phyloP scores from a whole-genome alignment of 2,329 filamentous ascomycete species.

The Aspergillus sp. region DNA sequence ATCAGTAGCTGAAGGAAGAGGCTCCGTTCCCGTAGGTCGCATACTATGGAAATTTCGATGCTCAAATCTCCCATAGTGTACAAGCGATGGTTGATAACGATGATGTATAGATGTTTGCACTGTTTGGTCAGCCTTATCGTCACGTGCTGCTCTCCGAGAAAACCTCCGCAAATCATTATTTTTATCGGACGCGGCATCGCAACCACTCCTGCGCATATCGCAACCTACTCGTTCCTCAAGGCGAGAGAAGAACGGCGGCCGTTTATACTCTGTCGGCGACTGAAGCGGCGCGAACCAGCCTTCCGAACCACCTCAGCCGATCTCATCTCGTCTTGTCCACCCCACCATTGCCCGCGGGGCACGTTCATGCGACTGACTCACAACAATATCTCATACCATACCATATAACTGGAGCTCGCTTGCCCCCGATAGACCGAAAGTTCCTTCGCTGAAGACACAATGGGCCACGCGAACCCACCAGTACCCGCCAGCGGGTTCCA shows the following conservation, averaged over 20 bases:
- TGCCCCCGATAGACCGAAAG: not conserved
- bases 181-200: not conserved
- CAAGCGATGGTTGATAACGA: no score
- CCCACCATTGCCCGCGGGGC: constrained; percentile 9
- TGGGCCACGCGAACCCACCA: constrained; percentile 9
- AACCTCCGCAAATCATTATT: not conserved
- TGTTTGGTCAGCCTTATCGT: constrained; percentile 1
- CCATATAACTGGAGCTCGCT: not conserved
- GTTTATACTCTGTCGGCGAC: not conserved
- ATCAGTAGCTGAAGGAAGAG: no score
- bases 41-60: no score
- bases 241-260: not conserved
- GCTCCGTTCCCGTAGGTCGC: no score
- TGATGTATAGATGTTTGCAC: not conserved
- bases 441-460: not conserved
- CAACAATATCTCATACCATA: not conserved
- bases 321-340: not conserved
- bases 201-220: not conserved
- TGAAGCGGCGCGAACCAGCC: not conserved
- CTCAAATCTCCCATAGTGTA: no score
- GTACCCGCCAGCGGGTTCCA: constrained; percentile 38
- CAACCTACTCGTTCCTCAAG: not conserved
- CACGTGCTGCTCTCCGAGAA: constrained; percentile 5
- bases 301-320: not conserved
- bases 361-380: not conserved